Conservation (phyloP, 305 asterid species). For the Rubia tinctorum region DNA sequence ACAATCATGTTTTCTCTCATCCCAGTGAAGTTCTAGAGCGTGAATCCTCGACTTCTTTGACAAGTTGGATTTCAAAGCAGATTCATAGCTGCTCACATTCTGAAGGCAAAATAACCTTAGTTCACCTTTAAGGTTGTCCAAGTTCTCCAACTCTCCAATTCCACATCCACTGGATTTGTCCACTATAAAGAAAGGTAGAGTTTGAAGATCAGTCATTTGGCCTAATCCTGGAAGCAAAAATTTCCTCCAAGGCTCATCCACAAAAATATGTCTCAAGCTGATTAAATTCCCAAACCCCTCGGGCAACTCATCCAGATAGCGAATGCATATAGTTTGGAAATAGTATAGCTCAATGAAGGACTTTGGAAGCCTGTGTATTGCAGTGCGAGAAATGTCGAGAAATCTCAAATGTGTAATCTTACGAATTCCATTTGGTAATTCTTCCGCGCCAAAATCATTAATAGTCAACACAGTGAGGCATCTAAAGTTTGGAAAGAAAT, state of each 20-base stretch:
- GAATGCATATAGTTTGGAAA: not conserved
- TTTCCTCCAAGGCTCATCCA: not conserved
- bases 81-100: not conserved
- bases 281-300: constrained; percentile 1
- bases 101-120: constrained; percentile 8
- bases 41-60: not conserved
- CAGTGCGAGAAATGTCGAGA: not conserved
- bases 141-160: constrained; percentile 17
- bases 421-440: not conserved
- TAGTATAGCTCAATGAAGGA: not conserved
- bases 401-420: constrained; percentile 1
- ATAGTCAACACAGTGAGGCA: not conserved
- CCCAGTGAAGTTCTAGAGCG: constrained; percentile 5
- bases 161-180: constrained; percentile 2
- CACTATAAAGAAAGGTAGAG: not conserved
- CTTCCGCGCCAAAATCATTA: not conserved
- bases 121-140: constrained; percentile 14
- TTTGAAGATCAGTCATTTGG: constrained; percentile 15
- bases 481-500: not conserved
- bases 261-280: constrained; percentile 16
- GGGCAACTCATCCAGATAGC: not conserved
- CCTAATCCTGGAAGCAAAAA: constrained; percentile 6
- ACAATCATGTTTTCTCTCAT: not conserved
- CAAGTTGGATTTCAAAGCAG: constrained; percentile 11
- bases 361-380: not conserved